These are phyloP conservation scores for Brasilioporus rufonigricans DNA, from an alignment of 768 basidiomycete genomes.

Conservation along the genomic window DNA sequence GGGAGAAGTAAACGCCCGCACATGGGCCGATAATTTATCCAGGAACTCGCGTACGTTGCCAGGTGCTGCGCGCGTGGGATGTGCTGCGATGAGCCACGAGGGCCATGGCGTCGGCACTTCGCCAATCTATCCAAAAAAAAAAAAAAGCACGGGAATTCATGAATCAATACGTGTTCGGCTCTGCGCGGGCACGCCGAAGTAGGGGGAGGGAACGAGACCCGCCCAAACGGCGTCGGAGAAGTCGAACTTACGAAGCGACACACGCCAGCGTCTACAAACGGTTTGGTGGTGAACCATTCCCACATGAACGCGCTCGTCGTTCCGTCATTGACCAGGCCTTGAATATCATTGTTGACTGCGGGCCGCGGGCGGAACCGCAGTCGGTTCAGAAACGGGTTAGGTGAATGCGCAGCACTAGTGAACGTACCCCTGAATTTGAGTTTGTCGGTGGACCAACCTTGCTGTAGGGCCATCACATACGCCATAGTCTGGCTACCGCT, in stretches of 20 bases:
- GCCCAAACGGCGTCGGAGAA: neutral
- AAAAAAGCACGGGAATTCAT: neutral
- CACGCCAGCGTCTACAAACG: slow-evolving; percentile 75
- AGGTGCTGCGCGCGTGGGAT: slow-evolving; percentile 59
- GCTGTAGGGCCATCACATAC: slow-evolving; percentile 86
- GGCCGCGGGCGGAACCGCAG: neutral
- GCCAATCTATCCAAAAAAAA: slow-evolving; percentile 65
- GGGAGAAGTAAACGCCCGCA: slow-evolving; percentile 60
- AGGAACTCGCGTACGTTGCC: slow-evolving; percentile 59
- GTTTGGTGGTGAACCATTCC: slow-evolving; percentile 91
- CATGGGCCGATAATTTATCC: slow-evolving; percentile 56
- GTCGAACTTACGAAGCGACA: slow-evolving; percentile 72
- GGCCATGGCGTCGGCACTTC: slow-evolving; percentile 94
- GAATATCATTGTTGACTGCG: slow-evolving; percentile 78
- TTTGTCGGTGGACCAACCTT: slow-evolving; percentile 70
- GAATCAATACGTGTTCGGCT: neutral
- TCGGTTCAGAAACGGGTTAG: neutral
- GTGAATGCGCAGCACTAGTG: neutral
- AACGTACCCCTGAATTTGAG: slow-evolving; percentile 68
- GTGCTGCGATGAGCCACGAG: slow-evolving; percentile 92
- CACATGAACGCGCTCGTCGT: slow-evolving; percentile 91
- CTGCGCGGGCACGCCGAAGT: too few relatives aligned
- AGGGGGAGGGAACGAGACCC: neutral
- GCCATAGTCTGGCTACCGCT: slow-evolving; percentile 96
- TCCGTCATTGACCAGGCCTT: slow-evolving; percentile 82